A percentile compares a stretch with the other conserved stretches of the same genome.
Conservation (phyloP, 495 filamentous ascomycete species). For the Hyaloscypha variabilis region DNA sequence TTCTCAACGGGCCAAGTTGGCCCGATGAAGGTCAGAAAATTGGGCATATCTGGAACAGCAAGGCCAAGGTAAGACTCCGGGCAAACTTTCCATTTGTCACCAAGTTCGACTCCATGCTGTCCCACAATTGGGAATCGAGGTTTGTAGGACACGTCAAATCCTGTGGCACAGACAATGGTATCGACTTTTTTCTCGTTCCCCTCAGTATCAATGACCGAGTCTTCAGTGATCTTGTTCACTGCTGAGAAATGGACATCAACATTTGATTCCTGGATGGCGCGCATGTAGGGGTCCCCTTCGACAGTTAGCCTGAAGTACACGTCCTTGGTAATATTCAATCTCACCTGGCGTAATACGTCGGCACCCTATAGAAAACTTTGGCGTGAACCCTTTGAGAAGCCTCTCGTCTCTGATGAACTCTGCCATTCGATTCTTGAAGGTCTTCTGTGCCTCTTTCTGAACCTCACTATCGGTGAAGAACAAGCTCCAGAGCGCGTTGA, state of each 20-base stretch:
- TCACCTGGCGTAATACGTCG: constrained; percentile 70
- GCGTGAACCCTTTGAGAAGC: constrained; percentile 36
- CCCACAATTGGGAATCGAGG: constrained; percentile 61
- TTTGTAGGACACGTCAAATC: constrained; percentile 59
- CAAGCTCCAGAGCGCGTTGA: constrained; percentile 41
- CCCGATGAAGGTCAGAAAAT: constrained; percentile 41
- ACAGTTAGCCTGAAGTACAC: neutral
- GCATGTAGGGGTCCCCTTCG: constrained; percentile 52
- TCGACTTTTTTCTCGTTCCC: constrained; percentile 55
- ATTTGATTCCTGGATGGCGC: constrained; percentile 64
- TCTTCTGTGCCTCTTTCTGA: constrained; percentile 34
- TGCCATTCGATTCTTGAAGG: constrained; percentile 38
- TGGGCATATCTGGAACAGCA: constrained; percentile 66
- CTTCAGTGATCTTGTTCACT: constrained; percentile 63
- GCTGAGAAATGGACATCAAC: constrained; percentile 57
- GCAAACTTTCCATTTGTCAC: constrained; percentile 52
- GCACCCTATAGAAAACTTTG: constrained; percentile 68
- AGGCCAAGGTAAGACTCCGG: constrained; percentile 67
- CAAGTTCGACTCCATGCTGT: constrained; percentile 51
- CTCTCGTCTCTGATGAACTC: constrained; percentile 44
- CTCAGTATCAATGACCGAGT: constrained; percentile 58
- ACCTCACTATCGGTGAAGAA: constrained; percentile 38
- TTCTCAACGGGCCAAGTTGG: constrained; percentile 26
- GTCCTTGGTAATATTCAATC: neutral
- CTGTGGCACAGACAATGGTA: constrained; percentile 68